Percentiles rank a stretch among this genome's conserved stretches.
Evolutionary conservation across 2,329 filamentous ascomycete species (phyloP).

Genomic region (Allantophomopsis lycopodina): DNA sequence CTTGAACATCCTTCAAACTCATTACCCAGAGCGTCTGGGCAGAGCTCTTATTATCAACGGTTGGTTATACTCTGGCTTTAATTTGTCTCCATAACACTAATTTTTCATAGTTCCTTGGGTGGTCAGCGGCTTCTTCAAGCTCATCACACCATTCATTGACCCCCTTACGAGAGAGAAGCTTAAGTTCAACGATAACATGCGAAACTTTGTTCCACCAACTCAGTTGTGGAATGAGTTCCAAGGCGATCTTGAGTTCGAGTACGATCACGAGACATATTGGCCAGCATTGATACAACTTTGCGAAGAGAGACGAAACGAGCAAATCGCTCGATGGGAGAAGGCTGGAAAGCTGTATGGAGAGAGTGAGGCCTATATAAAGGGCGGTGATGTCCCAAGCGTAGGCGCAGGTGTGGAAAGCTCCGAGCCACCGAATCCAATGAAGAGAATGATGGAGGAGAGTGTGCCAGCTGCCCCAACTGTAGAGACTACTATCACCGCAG

Average conservation of each 20-base stretch:
- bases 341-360: slow-evolving; percentile 76
- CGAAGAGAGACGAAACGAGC: slow-evolving; percentile 46
- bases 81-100: slow-evolving; percentile 5
- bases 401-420: neutral
- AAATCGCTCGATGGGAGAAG: slow-evolving; percentile 59
- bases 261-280: slow-evolving; percentile 85
- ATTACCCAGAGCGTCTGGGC: slow-evolving; percentile 88
- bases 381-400: slow-evolving; percentile 23
- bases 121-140: slow-evolving; percentile 87
- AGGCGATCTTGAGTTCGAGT: slow-evolving; percentile 77
- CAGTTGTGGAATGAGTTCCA: slow-evolving; percentile 69
- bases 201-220: slow-evolving; percentile 62
- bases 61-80: slow-evolving; percentile 25
- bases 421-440: neutral
- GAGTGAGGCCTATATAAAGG: slow-evolving; percentile 75
- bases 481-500: neutral
- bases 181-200: slow-evolving; percentile 92
- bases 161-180: slow-evolving; percentile 87
- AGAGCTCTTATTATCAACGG: slow-evolving; percentile 81
- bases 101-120: slow-evolving; percentile 63
- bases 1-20: slow-evolving; percentile 83
- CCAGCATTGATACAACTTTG: slow-evolving; percentile 65
- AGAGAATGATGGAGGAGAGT: neutral
- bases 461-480: neutral
- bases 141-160: slow-evolving; percentile 94